Conservation (phyloP, 164 flowering plant genomes). For the Nelumbo lutea region DNA sequence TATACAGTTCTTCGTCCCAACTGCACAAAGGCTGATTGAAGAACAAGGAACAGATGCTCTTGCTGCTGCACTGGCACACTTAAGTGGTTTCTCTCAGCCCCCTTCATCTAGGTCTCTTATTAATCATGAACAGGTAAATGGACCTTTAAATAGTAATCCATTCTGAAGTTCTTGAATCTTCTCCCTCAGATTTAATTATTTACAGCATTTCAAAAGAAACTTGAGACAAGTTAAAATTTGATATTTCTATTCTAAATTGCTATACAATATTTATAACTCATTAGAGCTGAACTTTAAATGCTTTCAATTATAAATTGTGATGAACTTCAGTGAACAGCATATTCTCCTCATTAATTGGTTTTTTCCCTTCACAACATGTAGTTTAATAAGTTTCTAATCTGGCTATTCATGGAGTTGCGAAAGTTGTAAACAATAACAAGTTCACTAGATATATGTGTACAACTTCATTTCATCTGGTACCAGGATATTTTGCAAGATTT, state of each 20-base stretch:
- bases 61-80: conserved; percentile 94
- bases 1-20: conserved; percentile 67
- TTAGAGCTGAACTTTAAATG: no score
- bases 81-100: conserved; percentile 96
- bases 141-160: neutral
- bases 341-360: no score
- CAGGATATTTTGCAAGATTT: no score
- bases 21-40: conserved; percentile 75
- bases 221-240: neutral
- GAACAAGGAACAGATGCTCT: conserved; percentile 77
- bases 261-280: no score
- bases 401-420: no score
- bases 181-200: neutral
- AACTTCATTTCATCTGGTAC: no score
- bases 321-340: no score
- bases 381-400: no score
- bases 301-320: no score
- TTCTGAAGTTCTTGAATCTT: neutral
- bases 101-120: conserved; percentile 91
- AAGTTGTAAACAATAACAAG: no score
- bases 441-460: no score
- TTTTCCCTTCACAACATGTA: no score
- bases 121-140: conserved; percentile 76
- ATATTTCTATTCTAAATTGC: neutral
- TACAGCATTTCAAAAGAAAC: neutral